phyloP scores from a whole-genome alignment of 495 filamentous ascomycete species.

The Penicillium paxilli region DNA sequence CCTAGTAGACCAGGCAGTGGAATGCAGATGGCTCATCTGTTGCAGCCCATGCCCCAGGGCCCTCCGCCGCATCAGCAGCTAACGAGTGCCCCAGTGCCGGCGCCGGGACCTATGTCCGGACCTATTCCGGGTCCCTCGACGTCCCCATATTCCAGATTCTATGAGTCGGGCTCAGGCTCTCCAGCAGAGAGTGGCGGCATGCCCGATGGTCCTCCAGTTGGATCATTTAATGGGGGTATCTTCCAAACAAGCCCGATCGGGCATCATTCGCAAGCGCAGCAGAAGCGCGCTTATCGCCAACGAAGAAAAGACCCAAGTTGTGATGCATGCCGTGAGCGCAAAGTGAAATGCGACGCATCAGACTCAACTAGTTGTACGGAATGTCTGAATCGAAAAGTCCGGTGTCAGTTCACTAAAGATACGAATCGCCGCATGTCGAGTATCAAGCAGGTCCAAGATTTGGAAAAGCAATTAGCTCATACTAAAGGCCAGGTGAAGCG shows the following conservation, averaged over 20 bases:
- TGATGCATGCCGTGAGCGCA: constrained; percentile 94
- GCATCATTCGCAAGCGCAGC: constrained; percentile 58
- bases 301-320: constrained; percentile 95
- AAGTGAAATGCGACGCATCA: constrained; percentile 99
- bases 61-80: constrained; percentile 18
- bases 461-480: constrained; percentile 84
- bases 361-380: constrained; percentile 95
- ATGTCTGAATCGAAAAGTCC: constrained; percentile 90
- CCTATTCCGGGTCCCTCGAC: constrained; percentile 25
- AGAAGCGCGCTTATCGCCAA: constrained; percentile 94
- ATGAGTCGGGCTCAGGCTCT: constrained; percentile 46
- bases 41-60: constrained; percentile 38
- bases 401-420: constrained; percentile 98
- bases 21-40: constrained; percentile 45
- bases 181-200: constrained; percentile 37
- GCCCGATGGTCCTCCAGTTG: constrained; percentile 34
- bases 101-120: neutral
- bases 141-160: constrained; percentile 40
- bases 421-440: constrained; percentile 98
- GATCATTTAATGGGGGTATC: constrained; percentile 39
- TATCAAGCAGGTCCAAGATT: constrained; percentile 97
- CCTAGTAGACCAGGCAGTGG: constrained; percentile 45
- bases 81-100: constrained; percentile 20
- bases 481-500: constrained; percentile 67
- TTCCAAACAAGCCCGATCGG: constrained; percentile 45